phyloP scores from a whole-genome alignment of 2,329 filamentous ascomycete genomes.

The Grosmannia clavigera region DNA sequence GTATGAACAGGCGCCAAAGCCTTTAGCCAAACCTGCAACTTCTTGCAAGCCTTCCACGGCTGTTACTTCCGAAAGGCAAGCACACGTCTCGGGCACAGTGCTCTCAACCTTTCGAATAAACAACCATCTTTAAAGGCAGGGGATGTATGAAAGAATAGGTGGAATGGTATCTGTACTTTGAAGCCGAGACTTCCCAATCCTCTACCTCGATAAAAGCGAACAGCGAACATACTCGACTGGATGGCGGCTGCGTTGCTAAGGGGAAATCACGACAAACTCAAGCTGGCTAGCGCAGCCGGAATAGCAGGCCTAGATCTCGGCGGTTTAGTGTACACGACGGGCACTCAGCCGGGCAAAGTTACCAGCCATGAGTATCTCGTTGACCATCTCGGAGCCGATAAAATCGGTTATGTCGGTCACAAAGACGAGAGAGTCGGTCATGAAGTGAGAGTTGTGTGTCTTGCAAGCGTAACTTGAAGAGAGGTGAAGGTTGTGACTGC shows the following conservation, averaged over 20 bases:
- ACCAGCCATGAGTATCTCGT: not conserved
- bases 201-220: too few relatives aligned
- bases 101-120: too few relatives aligned
- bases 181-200: too few relatives aligned
- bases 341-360: not conserved
- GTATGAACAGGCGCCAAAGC: too few relatives aligned
- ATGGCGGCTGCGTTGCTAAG: not conserved
- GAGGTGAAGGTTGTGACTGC: not conserved
- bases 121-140: too few relatives aligned
- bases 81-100: too few relatives aligned
- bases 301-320: not conserved
- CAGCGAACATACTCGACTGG: not conserved
- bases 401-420: not conserved
- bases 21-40: too few relatives aligned
- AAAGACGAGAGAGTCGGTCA: not conserved
- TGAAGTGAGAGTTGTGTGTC: not conserved
- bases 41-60: too few relatives aligned
- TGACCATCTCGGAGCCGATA: not conserved
- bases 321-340: not conserved
- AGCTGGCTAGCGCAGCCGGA: not conserved
- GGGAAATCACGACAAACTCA: not conserved
- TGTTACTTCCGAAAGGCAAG: too few relatives aligned
- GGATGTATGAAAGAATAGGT: too few relatives aligned
- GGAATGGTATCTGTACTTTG: too few relatives aligned
- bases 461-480: not conserved